Conservation (phyloP, 2,329 filamentous ascomycete species). For the Fusarium chlamydosporum region DNA sequence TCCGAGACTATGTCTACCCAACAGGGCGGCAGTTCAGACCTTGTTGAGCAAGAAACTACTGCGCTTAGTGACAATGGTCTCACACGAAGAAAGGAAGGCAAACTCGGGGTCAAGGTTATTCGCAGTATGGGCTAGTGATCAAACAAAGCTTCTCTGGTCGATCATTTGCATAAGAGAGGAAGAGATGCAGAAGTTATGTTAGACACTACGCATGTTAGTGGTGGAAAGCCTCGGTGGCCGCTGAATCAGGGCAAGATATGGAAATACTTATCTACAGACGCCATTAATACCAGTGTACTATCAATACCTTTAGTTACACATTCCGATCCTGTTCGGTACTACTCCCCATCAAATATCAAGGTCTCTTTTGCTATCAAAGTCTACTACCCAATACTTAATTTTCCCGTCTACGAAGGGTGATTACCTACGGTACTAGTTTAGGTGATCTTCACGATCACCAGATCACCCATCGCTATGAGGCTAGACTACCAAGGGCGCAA, state of each 20-base stretch:
- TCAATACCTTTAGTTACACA: constrained; percentile 7
- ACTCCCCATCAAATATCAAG: background rate
- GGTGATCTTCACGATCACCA: background rate
- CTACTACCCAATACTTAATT: background rate
- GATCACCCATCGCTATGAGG: background rate
- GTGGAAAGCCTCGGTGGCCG: constrained; percentile 34
- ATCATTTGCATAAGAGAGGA: background rate
- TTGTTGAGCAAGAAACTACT: constrained; percentile 9
- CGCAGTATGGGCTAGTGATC: background rate
- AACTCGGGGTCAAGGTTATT: background rate
- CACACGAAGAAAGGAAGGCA: background rate
- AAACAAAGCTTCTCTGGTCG: background rate
- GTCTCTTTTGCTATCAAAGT: background rate
- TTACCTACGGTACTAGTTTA: background rate
- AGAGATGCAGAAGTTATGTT: constrained; percentile 30
- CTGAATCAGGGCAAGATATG: constrained; percentile 22
- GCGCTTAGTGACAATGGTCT: background rate
- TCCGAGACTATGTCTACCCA: constrained; percentile 17
- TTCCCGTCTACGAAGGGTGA: background rate
- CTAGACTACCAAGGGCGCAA: background rate
- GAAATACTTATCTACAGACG: constrained; percentile 26
- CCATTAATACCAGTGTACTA: constrained; percentile 39
- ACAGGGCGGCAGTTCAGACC: constrained; percentile 30
- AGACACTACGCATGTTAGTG: constrained; percentile 36
- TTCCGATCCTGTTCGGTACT: background rate